Evolutionary conservation across 345 rosid genomes (phyloP).

Genomic region (Eutrema heterophyllum): DNA sequence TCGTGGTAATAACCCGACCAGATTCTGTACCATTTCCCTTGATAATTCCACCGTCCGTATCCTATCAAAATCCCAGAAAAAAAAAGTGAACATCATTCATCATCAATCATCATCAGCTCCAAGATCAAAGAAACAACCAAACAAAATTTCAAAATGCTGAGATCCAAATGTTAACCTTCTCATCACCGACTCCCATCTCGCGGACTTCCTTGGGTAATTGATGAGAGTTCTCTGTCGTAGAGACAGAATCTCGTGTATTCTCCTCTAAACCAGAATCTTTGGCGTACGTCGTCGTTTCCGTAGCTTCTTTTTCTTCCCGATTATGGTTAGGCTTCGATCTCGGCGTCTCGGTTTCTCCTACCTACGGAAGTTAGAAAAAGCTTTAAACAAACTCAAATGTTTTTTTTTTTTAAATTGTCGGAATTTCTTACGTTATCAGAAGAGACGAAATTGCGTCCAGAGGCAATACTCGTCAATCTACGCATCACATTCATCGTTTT

Average conservation of each 20-base stretch:
- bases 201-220: conserved; percentile 53
- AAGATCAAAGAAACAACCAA: background rate
- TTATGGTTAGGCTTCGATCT: conserved; percentile 63
- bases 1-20: conserved; percentile 86
- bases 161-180: conserved; percentile 35
- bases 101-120: background rate
- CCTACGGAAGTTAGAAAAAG: conserved; percentile 30
- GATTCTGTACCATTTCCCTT: conserved; percentile 78
- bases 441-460: conserved; percentile 77
- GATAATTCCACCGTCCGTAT: conserved; percentile 16
- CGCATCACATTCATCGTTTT: conserved; percentile 84
- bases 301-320: conserved; percentile 29
- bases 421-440: conserved; percentile 58
- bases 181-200: conserved; percentile 54
- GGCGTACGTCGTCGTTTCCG: conserved; percentile 36
- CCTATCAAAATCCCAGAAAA: conserved; percentile 6
- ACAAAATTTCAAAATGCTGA: background rate
- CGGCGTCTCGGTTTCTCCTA: conserved; percentile 61
- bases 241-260: conserved; percentile 20
- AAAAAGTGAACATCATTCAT: background rate
- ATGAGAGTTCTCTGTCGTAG: conserved; percentile 37
- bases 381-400: background rate
- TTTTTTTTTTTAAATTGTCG: no score
- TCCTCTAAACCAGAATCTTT: conserved; percentile 41
- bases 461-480: conserved; percentile 93